phyloP scores from a whole-genome alignment of 805 yeast species.

The Starmerella floricola region DNA sequence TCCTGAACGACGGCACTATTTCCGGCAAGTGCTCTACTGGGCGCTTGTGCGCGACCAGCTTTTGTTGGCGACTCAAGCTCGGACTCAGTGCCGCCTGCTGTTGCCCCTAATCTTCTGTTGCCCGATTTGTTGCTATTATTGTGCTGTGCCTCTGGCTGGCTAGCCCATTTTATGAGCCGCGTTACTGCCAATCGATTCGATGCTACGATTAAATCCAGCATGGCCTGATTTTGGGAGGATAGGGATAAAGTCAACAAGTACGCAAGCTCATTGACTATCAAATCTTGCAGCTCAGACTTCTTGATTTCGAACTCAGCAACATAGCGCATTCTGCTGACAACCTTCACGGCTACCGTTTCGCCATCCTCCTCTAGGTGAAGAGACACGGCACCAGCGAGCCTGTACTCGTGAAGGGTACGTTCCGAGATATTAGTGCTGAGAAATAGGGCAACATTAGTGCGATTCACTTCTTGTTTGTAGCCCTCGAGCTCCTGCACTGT shows the following conservation, averaged over 20 bases:
- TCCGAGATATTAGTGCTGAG: constrained; percentile 37
- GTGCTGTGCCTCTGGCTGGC: constrained; percentile 14
- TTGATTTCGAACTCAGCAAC: constrained; percentile 23
- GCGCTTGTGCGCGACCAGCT: background rate
- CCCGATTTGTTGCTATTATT: constrained; percentile 1
- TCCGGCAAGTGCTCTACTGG: no score
- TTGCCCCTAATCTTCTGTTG: background rate
- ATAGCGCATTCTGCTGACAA: constrained; percentile 23
- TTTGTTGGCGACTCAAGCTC: background rate
- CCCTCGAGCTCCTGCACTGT: constrained; percentile 31
- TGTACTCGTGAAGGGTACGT: constrained; percentile 29
- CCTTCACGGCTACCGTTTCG: constrained; percentile 18
- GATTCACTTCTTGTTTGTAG: constrained; percentile 27
- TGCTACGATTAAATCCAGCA: constrained; percentile 25
- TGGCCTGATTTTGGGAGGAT: constrained; percentile 29
- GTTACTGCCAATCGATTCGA: constrained; percentile 25
- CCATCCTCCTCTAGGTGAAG: constrained; percentile 33
- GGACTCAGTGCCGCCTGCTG: background rate
- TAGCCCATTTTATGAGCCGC: constrained; percentile 25
- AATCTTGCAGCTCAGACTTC: constrained; percentile 29
- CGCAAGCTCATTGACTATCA: constrained; percentile 33
- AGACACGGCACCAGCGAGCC: constrained; percentile 37
- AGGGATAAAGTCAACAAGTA: constrained; percentile 29
- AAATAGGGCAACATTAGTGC: constrained; percentile 54
- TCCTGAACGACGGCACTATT: no score